Conservation (phyloP, 2,329 filamentous ascomycete genomes). For the Colletotrichum horii region DNA sequence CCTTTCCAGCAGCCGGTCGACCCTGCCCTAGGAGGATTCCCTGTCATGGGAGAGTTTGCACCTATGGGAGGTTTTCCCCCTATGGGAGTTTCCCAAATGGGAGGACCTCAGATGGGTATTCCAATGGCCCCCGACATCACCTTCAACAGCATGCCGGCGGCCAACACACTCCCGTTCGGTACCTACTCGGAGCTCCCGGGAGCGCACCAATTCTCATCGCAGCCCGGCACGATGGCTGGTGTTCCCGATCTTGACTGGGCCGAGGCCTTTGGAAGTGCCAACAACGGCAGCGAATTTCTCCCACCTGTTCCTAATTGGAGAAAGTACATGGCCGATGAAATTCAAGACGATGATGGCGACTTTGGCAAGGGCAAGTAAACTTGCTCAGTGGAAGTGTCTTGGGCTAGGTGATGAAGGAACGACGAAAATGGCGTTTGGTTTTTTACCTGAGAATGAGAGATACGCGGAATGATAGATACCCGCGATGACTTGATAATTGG, state of each 20-base stretch:
- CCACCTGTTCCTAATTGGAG: no score
- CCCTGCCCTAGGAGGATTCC: neutral
- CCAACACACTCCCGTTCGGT: rapidly evolving
- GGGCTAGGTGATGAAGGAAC: rapidly evolving
- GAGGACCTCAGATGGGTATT: no score
- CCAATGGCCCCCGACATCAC: rapidly evolving
- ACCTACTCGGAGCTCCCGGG: neutral
- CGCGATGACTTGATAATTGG: neutral
- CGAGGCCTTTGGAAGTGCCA: rapidly evolving
- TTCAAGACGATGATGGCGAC: no score
- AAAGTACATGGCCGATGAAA: no score
- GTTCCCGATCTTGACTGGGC: rapidly evolving
- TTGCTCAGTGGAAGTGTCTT: neutral
- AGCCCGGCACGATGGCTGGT: neutral
- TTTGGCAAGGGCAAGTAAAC: neutral
- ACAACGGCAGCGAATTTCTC: neutral
- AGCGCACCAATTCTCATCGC: rapidly evolving
- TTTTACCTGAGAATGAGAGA: neutral
- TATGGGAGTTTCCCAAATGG: neutral
- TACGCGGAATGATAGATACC: neutral
- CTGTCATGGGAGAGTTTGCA: neutral
- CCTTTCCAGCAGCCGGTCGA: rapidly evolving
- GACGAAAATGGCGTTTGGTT: neutral
- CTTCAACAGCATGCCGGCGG: neutral
- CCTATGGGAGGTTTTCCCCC: neutral